phyloP scores from a whole-genome alignment of 2,329 filamentous ascomycete genomes.

The Verticillium klebahnii region DNA sequence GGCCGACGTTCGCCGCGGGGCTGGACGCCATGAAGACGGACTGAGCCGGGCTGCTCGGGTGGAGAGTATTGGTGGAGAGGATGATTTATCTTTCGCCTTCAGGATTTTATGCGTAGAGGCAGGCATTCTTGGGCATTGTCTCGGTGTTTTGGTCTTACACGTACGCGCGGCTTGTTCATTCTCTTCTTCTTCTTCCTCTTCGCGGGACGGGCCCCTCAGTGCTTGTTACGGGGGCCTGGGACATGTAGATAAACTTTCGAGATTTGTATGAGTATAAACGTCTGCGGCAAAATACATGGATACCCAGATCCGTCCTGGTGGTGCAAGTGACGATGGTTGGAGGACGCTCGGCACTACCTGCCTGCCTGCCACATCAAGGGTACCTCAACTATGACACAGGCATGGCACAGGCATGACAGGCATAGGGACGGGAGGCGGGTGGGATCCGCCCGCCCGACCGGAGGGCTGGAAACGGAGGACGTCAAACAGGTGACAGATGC shows the following conservation, averaged over 20 bases:
- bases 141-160: neutral
- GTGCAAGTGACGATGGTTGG: neutral
- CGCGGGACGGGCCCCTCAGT: neutral
- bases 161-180: neutral
- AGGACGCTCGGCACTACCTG: neutral
- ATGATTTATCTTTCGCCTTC: neutral
- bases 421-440: neutral
- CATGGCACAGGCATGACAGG: too few relatives aligned
- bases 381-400: too few relatives aligned
- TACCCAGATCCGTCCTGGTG: neutral
- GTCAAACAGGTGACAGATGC: neutral
- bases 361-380: neutral
- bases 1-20: neutral
- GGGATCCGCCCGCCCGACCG: neutral
- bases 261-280: slow-evolving; percentile 11
- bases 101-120: neutral
- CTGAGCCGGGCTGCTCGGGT: neutral
- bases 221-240: slow-evolving; percentile 1
- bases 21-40: neutral
- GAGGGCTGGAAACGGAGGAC: neutral
- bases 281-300: neutral
- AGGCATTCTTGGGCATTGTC: neutral
- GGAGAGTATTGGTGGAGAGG: neutral
- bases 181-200: neutral
- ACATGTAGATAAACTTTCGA: slow-evolving; percentile 4